phyloP scores from a whole-genome alignment of 2,329 filamentous ascomycete species.

The Cordyceps farinosa region DNA sequence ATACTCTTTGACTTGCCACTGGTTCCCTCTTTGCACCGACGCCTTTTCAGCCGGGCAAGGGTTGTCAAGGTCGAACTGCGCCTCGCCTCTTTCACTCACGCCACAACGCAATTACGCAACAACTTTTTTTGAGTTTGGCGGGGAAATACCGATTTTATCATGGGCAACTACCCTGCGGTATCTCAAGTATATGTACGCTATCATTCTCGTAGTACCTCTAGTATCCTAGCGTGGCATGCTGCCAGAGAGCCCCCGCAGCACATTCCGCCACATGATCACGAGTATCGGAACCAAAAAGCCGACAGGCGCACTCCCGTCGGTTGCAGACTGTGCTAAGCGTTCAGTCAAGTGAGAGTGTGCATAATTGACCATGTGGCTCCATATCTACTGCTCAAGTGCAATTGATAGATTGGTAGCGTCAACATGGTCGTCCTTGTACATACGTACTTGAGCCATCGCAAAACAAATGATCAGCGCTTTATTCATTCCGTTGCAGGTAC shows the following conservation, averaged over 20 bases:
- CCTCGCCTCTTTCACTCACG: background rate
- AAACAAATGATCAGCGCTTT: background rate
- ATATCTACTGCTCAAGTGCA: background rate
- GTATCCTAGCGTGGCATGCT: no score
- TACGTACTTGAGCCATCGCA: background rate
- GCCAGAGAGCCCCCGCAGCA: no score
- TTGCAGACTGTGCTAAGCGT: no score
- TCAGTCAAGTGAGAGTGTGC: no score
- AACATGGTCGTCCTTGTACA: background rate
- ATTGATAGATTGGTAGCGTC: background rate
- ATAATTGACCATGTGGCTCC: no score
- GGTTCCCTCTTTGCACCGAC: background rate
- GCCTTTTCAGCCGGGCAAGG: slow-evolving; percentile 1
- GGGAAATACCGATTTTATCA: no score
- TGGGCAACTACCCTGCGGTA: no score
- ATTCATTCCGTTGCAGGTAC: background rate
- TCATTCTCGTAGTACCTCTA: no score
- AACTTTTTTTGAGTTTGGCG: background rate
- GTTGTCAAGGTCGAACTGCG: background rate
- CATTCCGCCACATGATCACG: no score
- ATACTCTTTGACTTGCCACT: background rate
- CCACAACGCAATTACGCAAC: background rate
- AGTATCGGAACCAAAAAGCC: no score
- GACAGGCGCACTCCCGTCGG: no score
- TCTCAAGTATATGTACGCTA: no score